Evolutionary conservation across 208 protist species (phyloP).

Genomic region (Pavlovales sp.): DNA sequence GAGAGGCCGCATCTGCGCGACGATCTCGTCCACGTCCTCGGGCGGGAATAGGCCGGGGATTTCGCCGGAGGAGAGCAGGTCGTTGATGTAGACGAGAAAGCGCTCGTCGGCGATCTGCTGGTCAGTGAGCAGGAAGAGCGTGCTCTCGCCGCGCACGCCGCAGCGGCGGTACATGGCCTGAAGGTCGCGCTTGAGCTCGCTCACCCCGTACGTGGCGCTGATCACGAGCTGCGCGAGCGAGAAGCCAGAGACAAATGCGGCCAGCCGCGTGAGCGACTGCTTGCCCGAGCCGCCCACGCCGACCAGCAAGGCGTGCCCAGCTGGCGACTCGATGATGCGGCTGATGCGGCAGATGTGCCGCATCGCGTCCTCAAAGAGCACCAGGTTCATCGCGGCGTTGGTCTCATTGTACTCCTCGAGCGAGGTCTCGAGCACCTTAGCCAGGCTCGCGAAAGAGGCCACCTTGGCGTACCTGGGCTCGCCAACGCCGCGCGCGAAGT

Average conservation of each 20-base stretch:
- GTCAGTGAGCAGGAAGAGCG: constrained; percentile 93
- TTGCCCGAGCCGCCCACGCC: constrained; percentile 73
- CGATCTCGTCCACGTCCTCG: constrained; percentile 70
- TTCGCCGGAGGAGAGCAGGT: constrained; percentile 69
- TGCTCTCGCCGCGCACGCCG: constrained; percentile 75
- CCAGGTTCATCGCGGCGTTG: constrained; percentile 90
- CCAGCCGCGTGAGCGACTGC: constrained; percentile 79
- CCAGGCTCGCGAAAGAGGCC: constrained; percentile 68
- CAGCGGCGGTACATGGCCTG: constrained; percentile 87
- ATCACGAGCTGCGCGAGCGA: constrained; percentile 95
- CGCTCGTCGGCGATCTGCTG: constrained; percentile 90
- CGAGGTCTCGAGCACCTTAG: constrained; percentile 75
- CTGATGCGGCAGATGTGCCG: constrained; percentile 91
- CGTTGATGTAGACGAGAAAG: constrained; percentile 85
- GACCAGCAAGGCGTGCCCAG: constrained; percentile 89
- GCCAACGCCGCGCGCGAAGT: constrained; percentile 59
- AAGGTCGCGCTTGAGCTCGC: constrained; percentile 88
- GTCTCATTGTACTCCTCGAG: constrained; percentile 90
- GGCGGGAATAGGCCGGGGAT: constrained; percentile 66
- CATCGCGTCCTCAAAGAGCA: constrained; percentile 95
- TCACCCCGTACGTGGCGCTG: constrained; percentile 88
- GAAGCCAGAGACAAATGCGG: constrained; percentile 87
- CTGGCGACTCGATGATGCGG: constrained; percentile 86
- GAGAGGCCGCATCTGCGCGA: constrained; percentile 60
- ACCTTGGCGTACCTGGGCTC: constrained; percentile 56